A percentile compares a stretch with the other conserved stretches of the same genome.
These are phyloP conservation scores for Vinca major DNA, from an alignment of 305 asterid species.

Conservation along the genomic window DNA sequence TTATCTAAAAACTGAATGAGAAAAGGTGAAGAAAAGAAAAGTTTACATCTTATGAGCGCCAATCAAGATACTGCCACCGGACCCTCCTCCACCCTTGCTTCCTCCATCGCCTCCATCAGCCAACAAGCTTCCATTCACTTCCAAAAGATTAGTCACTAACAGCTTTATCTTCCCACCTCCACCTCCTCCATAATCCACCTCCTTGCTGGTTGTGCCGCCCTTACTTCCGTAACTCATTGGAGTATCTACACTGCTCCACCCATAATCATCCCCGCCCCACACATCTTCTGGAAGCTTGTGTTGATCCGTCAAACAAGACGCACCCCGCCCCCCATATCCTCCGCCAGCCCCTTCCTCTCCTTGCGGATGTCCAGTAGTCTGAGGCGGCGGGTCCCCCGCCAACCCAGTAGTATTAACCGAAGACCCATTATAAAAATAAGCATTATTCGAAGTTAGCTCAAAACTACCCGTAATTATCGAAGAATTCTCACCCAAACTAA, in stretches of 20 bases:
- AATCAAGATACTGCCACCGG: constrained; percentile 93
- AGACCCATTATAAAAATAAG: constrained; percentile 57
- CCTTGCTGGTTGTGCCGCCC: constrained; percentile 86
- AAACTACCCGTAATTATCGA: constrained; percentile 50
- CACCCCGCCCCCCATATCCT: constrained; percentile 98
- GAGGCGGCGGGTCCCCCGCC: constrained; percentile 80
- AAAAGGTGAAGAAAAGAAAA: constrained; percentile 19
- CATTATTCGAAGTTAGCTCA: constrained; percentile 60
- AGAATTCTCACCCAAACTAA: constrained; percentile 56
- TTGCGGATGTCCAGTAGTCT: constrained; percentile 94
- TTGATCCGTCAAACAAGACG: constrained; percentile 64
- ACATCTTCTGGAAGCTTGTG: constrained; percentile 78
- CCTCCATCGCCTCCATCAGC: constrained; percentile 97
- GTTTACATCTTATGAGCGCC: constrained; percentile 68
- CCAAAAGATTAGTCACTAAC: constrained; percentile 42
- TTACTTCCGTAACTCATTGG: constrained; percentile 91
- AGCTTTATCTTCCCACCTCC: constrained; percentile 88
- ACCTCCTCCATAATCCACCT: constrained; percentile 87
- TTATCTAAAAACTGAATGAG: neutral
- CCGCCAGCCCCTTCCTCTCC: constrained; percentile 96
- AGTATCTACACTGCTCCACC: constrained; percentile 67
- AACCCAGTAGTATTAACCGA: constrained; percentile 70
- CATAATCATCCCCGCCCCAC: constrained; percentile 97
- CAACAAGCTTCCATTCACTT: constrained; percentile 77
- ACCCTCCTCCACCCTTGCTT: constrained; percentile 89